These are phyloP conservation scores for Cucurbita argyrosperma DNA, from an alignment of 306 rosid genomes.

Conservation along the genomic window DNA sequence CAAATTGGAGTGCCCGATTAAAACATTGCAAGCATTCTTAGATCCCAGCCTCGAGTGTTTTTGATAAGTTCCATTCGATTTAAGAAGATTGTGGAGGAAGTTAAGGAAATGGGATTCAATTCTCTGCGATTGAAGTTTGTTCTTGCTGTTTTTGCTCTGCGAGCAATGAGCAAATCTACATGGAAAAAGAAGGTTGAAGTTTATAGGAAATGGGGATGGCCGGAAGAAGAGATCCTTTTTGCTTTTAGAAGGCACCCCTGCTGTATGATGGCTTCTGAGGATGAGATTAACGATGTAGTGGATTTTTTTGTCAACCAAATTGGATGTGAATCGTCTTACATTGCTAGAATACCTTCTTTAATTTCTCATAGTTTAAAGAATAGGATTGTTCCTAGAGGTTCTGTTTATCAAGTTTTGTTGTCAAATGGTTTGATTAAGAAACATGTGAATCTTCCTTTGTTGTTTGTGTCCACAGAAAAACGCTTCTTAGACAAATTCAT, in stretches of 20 bases:
- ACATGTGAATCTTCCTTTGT: neutral
- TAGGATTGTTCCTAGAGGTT: constrained; percentile 33
- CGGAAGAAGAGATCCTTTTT: constrained; percentile 15
- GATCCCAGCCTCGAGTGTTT: constrained; percentile 3
- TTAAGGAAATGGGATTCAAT: constrained; percentile 30
- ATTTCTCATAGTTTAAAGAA: constrained; percentile 20
- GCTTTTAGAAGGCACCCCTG: constrained; percentile 28
- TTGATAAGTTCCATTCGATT: neutral
- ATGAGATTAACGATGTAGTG: constrained; percentile 26
- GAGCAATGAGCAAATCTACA: constrained; percentile 3
- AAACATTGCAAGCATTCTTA: constrained; percentile 3
- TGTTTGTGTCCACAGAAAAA: neutral
- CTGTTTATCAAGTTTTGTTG: constrained; percentile 10
- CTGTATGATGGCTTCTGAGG: constrained; percentile 16
- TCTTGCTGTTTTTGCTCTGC: constrained; percentile 16
- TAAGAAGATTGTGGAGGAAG: neutral
- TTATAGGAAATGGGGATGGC: constrained; percentile 47
- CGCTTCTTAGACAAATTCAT: constrained; percentile 11
- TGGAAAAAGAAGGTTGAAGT: constrained; percentile 25
- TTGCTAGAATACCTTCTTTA: neutral
- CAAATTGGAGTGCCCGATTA: constrained; percentile 2
- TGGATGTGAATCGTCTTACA: constrained; percentile 11
- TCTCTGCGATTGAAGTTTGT: constrained; percentile 6
- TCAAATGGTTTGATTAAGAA: constrained; percentile 17
- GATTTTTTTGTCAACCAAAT: constrained; percentile 20